Base-by-base conservation (phyloP, 805 yeast genomes). In the Monosporozyma aquatica region DNA sequence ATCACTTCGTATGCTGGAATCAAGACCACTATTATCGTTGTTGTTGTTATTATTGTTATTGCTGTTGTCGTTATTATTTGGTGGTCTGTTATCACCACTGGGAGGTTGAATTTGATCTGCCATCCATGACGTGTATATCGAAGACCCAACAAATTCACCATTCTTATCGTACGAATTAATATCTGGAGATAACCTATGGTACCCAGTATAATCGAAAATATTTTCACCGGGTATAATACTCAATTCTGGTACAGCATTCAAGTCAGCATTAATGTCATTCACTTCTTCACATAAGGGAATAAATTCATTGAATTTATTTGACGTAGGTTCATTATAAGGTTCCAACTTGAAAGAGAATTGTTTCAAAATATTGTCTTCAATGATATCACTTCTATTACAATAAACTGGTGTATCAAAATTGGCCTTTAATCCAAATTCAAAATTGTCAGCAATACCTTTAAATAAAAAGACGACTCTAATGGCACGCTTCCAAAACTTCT, bases 131-230 rank as follows among this genome's bases (percentile, higher is more conserved):
- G 66, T 61, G 42, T 60, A 62, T n/a, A 60, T 42, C 8, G 65
- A 60, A 3, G 61, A 52, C 26, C 64, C 56, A 4, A 59, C 49
- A 36, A 61, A 47, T 36, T 58, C 64, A 30, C 67, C 67, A 40
- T 54, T 55, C 30, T 58, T 58, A 42, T 61, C 64, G 46, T 56
- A 62, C 17, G 59, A 56, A 25, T 47, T 45, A 40, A 46, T 55
- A 41, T 56, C 56, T 6, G 58, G 52, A 29, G 46, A 43, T 26
- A 61, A 44, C 37, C 52, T 53, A 40, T 53, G 58, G 40, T 60
- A 62, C 9, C 67, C 67, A 22, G 48, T 43, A 41, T 60, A 56
- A 28, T 62, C 57, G 42, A 61, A 60, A 10, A 62, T 51, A 40
- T 50, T 54, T 38, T 56, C 61, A 26, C 53, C 54, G 10, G 47